These are phyloP conservation scores for Hypoxylon sp. DNA, from an alignment of 2,329 filamentous ascomycete species.

Conservation along the genomic window DNA sequence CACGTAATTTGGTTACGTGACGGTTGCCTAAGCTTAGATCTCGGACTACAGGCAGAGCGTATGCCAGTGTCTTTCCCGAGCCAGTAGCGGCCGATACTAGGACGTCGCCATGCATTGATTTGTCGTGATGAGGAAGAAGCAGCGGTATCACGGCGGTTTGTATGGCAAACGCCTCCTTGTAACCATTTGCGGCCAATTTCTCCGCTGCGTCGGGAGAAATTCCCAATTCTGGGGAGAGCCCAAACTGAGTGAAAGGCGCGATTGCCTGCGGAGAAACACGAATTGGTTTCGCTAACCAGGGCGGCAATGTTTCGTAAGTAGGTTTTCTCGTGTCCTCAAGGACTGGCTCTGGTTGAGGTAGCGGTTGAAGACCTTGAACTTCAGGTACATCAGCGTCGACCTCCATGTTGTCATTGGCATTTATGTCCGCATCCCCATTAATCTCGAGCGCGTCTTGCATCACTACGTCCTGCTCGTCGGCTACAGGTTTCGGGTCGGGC, in stretches of 20 bases:
- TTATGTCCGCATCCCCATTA: conserved; percentile 22
- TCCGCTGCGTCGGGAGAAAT: conserved; percentile 70
- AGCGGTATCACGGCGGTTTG: conserved; percentile 85
- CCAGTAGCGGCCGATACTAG: conserved; percentile 94
- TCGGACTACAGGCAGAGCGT: conserved; percentile 86
- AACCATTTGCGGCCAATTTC: conserved; percentile 74
- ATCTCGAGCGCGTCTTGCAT: conserved; percentile 49
- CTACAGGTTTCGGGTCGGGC: conserved; percentile 53
- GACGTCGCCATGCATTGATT: conserved; percentile 77
- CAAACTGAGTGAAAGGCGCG: conserved; percentile 67
- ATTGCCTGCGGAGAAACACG: conserved; percentile 71
- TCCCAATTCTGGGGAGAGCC: conserved; percentile 63
- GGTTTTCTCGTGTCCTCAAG: conserved; percentile 68
- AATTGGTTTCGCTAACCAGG: conserved; percentile 84
- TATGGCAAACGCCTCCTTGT: conserved; percentile 79
- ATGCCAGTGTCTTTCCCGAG: conserved; percentile 94
- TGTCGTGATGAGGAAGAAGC: conserved; percentile 72
- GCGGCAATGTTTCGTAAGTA: conserved; percentile 81
- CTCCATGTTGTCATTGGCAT: conserved; percentile 37
- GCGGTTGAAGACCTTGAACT: conserved; percentile 79
- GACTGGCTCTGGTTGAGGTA: conserved; percentile 80
- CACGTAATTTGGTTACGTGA: conserved; percentile 74
- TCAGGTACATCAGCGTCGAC: conserved; percentile 52
- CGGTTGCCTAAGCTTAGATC: conserved; percentile 71
- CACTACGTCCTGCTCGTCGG: conserved; percentile 48